Evolutionary conservation across 345 rosid species (phyloP), one percentile per base, ranked within the genome.

Genomic region (Salix purpurea): DNA sequence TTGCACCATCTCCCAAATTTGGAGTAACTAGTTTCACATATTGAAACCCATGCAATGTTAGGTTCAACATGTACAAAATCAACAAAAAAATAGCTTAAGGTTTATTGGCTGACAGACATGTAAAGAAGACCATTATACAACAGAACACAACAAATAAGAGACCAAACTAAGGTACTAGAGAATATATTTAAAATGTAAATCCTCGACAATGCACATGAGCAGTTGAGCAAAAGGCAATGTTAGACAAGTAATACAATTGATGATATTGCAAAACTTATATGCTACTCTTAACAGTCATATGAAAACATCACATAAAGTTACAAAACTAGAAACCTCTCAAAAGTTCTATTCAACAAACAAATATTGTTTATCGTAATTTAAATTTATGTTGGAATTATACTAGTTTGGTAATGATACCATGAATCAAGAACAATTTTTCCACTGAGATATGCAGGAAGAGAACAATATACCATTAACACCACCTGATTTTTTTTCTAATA

Each of bases 1-100:
- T 81, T 82, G 82, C 88, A 67, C 72, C 71, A 61, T 90, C 96
- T 79, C 65, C 89, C 70, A 77, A 72, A 71, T 73, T 67, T 66
- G 66, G 74, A 79, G 77, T 26, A 69, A 50, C 87, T 85, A 78
- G 40, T 56, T 76, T 60, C 77, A 79, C 26, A 75, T 32, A 65
- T 76, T 56, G 60, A 74, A 69, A 74, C 36, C 73, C 70, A 72
- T 36, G 72, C 48, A 68, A 52, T 65, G 72, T 83, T 42, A 84
- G 72, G 81, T 65, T 19, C 21, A 69, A 18, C 72, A 54, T 46
- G 65, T 12, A 67, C 3, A 7, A 21, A 64, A 78, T 40, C 13
- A 48, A 34, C 18, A 46, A 76, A 1, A 77, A 77, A 74, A 76
- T 18, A 10, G 30, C 30, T 58, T 44, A 71, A 48, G 14, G 28